A percentile compares a stretch with the other conserved stretches of the same genome.
These are phyloP conservation scores for Aspergillus fumigatiaffinis DNA, from an alignment of 2,329 filamentous ascomycete genomes.

Conservation along the genomic window DNA sequence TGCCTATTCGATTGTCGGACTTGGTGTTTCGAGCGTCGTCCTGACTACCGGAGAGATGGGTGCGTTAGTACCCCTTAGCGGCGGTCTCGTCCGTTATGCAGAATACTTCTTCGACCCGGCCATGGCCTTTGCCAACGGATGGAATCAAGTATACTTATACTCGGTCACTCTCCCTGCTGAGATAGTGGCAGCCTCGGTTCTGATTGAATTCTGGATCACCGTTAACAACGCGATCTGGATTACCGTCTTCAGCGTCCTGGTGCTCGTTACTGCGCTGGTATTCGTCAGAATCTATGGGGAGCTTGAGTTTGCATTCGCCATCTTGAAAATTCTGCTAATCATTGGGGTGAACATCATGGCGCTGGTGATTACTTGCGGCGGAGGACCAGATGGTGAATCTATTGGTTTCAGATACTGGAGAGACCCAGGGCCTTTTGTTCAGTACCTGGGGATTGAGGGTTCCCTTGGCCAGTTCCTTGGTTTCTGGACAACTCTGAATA, in stretches of 20 bases:
- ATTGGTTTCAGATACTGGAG: constrained; percentile 16
- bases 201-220: background rate
- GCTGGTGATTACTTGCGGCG: constrained; percentile 12
- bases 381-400: constrained; percentile 11
- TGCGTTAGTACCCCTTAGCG: constrained; percentile 35
- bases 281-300: constrained; percentile 9
- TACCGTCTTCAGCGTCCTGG: background rate
- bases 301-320: constrained; percentile 13
- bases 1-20: constrained; percentile 36
- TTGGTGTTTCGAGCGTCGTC: constrained; percentile 31
- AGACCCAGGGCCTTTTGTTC: constrained; percentile 11
- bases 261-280: background rate
- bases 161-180: constrained; percentile 32
- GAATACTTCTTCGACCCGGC: constrained; percentile 38
- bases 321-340: constrained; percentile 15
- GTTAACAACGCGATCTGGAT: background rate
- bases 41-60: constrained; percentile 36
- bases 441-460: constrained; percentile 12
- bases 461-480: constrained; percentile 17
- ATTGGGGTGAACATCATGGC: constrained; percentile 16
- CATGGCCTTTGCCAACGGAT: constrained; percentile 34
- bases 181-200: constrained; percentile 29
- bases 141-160: constrained; percentile 35
- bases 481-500: constrained; percentile 9
- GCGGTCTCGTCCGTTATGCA: constrained; percentile 35